phyloP scores from a whole-genome alignment of 371 early-diverging fungal species.

The Circinella minor region DNA sequence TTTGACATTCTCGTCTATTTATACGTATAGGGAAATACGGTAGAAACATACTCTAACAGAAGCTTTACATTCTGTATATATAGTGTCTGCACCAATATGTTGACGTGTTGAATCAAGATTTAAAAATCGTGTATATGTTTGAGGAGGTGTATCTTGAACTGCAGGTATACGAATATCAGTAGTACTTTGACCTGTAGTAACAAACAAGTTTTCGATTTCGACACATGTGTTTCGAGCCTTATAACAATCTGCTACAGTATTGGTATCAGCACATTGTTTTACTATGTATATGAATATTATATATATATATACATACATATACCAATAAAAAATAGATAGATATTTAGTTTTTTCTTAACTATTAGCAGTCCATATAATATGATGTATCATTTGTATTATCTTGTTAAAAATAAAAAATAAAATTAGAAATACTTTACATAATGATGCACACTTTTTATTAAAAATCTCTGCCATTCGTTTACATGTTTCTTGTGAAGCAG shows the following conservation, averaged over 20 bases:
- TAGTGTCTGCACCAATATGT: neutral
- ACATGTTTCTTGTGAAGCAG: conserved; percentile 15
- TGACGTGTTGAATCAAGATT: neutral
- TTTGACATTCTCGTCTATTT: too few species aligned
- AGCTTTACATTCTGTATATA: neutral
- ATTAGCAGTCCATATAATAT: too few species aligned
- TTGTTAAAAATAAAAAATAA: too few species aligned
- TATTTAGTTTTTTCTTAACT: too few species aligned
- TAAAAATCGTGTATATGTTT: neutral
- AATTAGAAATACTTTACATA: conserved; percentile 9
- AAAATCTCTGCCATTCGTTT: conserved; percentile 1
- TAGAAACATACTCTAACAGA: neutral
- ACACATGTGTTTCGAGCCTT: conserved; percentile 10
- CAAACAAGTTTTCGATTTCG: neutral
- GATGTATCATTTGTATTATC: too few species aligned
- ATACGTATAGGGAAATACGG: too few species aligned
- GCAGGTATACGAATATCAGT: conserved; percentile 12
- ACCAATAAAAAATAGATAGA: too few species aligned
- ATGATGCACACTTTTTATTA: conserved; percentile 12
- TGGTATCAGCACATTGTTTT: conserved; percentile 21
- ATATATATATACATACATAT: neutral
- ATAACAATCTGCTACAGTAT: conserved; percentile 13
- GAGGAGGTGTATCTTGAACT: neutral
- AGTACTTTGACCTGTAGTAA: neutral
- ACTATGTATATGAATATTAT: conserved; percentile 13